phyloP scores from a whole-genome alignment of 352 stramenopile genomes.

The Globisporangium cystogenes region DNA sequence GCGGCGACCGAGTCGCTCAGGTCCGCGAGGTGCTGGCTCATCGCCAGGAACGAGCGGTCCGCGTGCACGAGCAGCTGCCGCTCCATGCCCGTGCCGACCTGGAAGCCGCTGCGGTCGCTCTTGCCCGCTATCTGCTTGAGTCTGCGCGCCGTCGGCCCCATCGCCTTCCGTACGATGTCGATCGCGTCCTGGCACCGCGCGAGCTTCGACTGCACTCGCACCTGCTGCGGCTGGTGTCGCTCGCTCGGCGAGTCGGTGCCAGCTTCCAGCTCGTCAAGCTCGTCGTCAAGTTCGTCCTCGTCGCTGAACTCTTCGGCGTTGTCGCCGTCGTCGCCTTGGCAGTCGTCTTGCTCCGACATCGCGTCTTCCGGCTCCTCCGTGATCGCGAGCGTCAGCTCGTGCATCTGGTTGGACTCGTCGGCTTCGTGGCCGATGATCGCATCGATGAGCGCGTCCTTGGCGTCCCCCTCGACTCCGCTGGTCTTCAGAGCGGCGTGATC shows the following conservation, averaged over 20 bases:
- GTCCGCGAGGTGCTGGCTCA: constrained; percentile 18
- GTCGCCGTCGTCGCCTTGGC: neutral
- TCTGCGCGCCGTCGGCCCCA: constrained; percentile 28
- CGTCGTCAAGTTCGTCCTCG: neutral
- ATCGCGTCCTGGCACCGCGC: constrained; percentile 37
- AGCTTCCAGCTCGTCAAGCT: neutral
- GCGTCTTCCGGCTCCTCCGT: constrained; percentile 5
- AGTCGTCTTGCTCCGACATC: neutral
- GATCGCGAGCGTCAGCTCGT: constrained; percentile 1
- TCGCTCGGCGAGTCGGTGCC: neutral
- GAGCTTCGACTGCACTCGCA: constrained; percentile 12
- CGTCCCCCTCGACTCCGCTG: neutral
- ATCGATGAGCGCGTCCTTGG: constrained; percentile 5
- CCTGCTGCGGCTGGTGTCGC: constrained; percentile 3
- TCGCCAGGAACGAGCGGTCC: constrained; percentile 21
- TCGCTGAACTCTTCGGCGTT: neutral
- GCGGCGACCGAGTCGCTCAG: constrained; percentile 6
- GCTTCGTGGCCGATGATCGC: constrained; percentile 9
- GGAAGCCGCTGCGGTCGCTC: neutral
- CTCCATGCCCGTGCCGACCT: constrained; percentile 22
- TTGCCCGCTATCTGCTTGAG: constrained; percentile 9
- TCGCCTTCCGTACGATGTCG: constrained; percentile 32
- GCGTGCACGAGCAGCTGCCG: constrained; percentile 24
- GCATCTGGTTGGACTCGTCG: constrained; percentile 9
- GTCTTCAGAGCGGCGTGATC: neutral